Conservation (phyloP, 2,329 filamentous ascomycete genomes). For the Aspergillus sojae region DNA sequence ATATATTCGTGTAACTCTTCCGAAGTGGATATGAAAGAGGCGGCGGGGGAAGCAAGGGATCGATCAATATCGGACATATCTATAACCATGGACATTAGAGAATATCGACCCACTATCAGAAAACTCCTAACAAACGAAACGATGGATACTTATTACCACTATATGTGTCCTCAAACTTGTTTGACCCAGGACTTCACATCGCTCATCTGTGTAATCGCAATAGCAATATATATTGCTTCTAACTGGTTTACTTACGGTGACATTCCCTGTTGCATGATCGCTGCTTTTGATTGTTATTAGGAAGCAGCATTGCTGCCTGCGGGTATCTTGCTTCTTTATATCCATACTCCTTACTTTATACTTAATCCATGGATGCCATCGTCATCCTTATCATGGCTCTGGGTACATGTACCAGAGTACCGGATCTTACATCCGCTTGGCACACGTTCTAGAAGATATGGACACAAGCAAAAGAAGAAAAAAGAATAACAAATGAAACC, state of each 20-base stretch:
- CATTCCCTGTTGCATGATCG: not conserved
- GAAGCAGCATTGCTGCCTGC: no score
- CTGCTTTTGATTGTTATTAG: no score
- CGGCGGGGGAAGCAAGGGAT: not conserved
- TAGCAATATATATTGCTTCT: not conserved
- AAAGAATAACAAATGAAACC: not conserved
- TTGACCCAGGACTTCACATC: not conserved
- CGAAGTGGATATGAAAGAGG: not conserved
- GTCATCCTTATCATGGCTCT: not conserved
- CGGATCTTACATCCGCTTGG: not conserved
- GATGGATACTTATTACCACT: no score
- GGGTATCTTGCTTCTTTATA: not conserved
- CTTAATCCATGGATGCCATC: not conserved
- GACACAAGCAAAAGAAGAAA: not conserved
- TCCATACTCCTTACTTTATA: not conserved
- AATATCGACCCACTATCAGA: not conserved
- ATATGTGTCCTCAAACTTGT: not conserved
- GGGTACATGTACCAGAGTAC: not conserved
- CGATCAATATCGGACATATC: not conserved
- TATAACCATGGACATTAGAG: not conserved
- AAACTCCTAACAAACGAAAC: no score
- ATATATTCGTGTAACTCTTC: not conserved
- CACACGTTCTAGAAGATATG: not conserved
- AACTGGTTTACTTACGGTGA: not conserved
- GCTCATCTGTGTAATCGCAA: not conserved